Evolutionary conservation across 2,329 filamentous ascomycete species (phyloP).

Genomic region (Pseudonectria foliicola): DNA sequence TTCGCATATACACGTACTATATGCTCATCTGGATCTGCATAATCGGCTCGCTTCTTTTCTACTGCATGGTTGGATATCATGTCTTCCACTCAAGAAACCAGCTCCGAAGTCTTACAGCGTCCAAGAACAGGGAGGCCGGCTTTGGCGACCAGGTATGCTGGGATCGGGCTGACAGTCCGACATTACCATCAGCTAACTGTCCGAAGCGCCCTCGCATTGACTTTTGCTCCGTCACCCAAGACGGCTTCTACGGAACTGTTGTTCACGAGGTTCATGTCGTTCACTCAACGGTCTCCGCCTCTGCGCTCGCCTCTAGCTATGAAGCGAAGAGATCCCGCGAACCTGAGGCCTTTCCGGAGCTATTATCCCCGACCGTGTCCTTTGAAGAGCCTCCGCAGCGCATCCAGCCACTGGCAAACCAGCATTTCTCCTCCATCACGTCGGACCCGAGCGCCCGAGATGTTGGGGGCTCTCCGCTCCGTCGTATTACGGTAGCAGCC

Average conservation of each 20-base stretch:
- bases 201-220: slow-evolving; percentile 16
- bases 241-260: slow-evolving; percentile 42
- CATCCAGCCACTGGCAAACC: slow-evolving; percentile 16
- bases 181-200: no score
- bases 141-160: slow-evolving; percentile 27
- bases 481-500: slow-evolving; percentile 11
- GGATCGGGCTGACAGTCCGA: no score
- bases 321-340: slow-evolving; percentile 19
- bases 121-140: slow-evolving; percentile 23
- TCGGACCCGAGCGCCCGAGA: slow-evolving; percentile 10
- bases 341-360: background rate
- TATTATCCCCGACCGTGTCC: slow-evolving; percentile 13
- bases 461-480: slow-evolving; percentile 7
- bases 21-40: slow-evolving; percentile 56
- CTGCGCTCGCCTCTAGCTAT: slow-evolving; percentile 6
- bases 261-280: slow-evolving; percentile 45
- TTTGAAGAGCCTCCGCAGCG: slow-evolving; percentile 14
- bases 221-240: slow-evolving; percentile 19
- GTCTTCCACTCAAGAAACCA: slow-evolving; percentile 53
- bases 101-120: slow-evolving; percentile 43
- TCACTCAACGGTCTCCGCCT: slow-evolving; percentile 22
- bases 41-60: slow-evolving; percentile 45
- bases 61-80: slow-evolving; percentile 50
- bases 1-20: slow-evolving; percentile 56
- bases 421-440: slow-evolving; percentile 29